Evolutionary conservation across 1,139 yeast genomes (phyloP), one percentile per base, ranked within the genome.

Genomic region (Blastobotrys elegans): DNA sequence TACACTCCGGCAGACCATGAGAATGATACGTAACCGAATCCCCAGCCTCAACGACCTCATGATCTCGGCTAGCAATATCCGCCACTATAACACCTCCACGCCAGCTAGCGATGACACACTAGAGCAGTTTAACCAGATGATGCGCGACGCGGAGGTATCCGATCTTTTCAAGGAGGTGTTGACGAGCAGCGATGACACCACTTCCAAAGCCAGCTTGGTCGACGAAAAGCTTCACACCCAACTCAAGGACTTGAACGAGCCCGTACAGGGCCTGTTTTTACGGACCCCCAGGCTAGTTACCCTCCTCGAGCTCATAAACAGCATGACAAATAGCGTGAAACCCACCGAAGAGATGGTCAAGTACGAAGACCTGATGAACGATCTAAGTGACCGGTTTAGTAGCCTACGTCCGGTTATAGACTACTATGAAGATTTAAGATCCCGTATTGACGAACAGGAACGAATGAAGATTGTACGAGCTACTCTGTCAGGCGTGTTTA

Each of bases 61-160:
- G 14, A 24, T n/a, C 13, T 17, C 38, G 13, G 26, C 8, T 14
- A 34, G 8, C 16, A n/a, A 34, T 18, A 7, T 34, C 24, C 21
- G 17, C 3, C 3, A 4, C 3, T 34, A 17, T 34, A 16, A 16
- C 21, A 20, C 38, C 10, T 13, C 38, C n/a, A 8, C 13, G 4
- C 37, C 43, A 4, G 31, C 38, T 14, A 20, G 31, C 10, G 44
- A 33, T 10, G 32, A 22, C 6, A n/a, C 39, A 2, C 20, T 41
- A n/a, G 33, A 22, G 31, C 21, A 17, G 8, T 32, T 41, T 24
- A 26, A 41, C 14, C 7, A 22, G 8, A 29, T 22, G 5, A 14
- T 41, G 22, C 3, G 21, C 2, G 22, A 24, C 14, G 17, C 21
- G 3, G 21, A 21, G 21, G 13, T 41, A 16, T 4, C 13, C 4